Evolutionary conservation across 805 yeast species (phyloP), one percentile per base, ranked within the genome.

Genomic region (Candida coquimbonensis): DNA sequence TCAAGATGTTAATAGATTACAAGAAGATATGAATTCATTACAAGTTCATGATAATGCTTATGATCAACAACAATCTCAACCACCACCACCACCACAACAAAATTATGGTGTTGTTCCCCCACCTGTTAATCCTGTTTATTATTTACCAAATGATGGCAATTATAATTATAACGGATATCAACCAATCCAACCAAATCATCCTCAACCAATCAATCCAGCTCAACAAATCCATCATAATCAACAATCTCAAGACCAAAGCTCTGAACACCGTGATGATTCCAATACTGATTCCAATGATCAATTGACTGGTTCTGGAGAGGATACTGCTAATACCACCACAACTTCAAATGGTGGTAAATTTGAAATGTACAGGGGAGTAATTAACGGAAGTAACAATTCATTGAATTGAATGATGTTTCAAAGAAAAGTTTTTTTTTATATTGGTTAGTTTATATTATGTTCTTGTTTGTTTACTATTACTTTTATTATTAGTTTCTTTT

Each of bases 41-140:
- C 44, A 39, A 25, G 44, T 39, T 37, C 47, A 43, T 27, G 36
- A 38, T 11, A 40, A 45, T 41, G 50, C 47, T 8, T 49, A 39
- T 37, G 43, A 43, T n/a, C 49, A 41, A n/a, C 36, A 40, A 13
- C 16, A 24, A 25, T 31, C 19, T 25, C 36, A 31, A 32, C 45
- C 9, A 7, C 49, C 39, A 17, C 36, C 40, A 16, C 16, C 16
- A 17, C 36, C 14, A 25, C 36, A 31, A 32, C 45, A 43, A 43
- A 38, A 43, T 45, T 37, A 42, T 48, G 39, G 48, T 6, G 35
- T 7, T 3, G 38, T 25, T 19, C 35, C 47, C 1, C 45, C 50
- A 5, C 56, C 52, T 13, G 52, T 49, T 17, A 51, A 46, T 39
- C 52, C 40, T 35, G 39, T 54, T 47, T 55, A 55, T 41, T 55